Conservation (phyloP, 176 grass and related monocot species). For the Leersia perrieri region DNA sequence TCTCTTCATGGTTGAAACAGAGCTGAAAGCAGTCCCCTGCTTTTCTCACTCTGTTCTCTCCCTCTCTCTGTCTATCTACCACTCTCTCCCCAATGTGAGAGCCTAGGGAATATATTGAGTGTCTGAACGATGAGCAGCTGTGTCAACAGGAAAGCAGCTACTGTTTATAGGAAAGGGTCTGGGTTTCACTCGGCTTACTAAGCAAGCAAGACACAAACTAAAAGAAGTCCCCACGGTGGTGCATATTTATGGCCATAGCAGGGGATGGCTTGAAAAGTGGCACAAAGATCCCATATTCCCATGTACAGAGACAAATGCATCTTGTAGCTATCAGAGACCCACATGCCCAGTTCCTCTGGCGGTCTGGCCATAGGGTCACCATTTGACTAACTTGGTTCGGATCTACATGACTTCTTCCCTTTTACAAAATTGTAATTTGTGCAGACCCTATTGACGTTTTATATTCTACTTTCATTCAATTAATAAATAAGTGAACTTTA, state of each 20-base stretch:
- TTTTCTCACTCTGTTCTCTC: conserved; percentile 22
- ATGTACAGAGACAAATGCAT: conserved; percentile 11
- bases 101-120: conserved; percentile 49
- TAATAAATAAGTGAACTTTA: not conserved
- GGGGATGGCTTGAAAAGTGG: conserved; percentile 26
- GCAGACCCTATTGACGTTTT: not conserved
- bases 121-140: conserved; percentile 37
- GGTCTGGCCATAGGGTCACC: not conserved
- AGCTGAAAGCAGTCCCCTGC: not conserved
- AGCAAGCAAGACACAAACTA: conserved; percentile 28
- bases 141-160: conserved; percentile 35
- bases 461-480: not conserved
- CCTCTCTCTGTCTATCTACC: conserved; percentile 14
- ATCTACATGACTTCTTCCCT: not conserved
- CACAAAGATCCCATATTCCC: conserved; percentile 15
- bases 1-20: conserved; percentile 49
- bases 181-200: conserved; percentile 31
- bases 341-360: not conserved
- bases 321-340: conserved; percentile 1
- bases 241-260: conserved; percentile 38
- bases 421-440: not conserved
- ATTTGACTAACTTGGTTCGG: not conserved
- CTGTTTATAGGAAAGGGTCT: conserved; percentile 41
- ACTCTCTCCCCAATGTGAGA: not conserved
- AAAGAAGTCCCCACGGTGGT: conserved; percentile 27